These are phyloP conservation scores for Papiliotrema terrestris DNA, from an alignment of 1,284 basidiomycete species.

Conservation along the genomic window DNA sequence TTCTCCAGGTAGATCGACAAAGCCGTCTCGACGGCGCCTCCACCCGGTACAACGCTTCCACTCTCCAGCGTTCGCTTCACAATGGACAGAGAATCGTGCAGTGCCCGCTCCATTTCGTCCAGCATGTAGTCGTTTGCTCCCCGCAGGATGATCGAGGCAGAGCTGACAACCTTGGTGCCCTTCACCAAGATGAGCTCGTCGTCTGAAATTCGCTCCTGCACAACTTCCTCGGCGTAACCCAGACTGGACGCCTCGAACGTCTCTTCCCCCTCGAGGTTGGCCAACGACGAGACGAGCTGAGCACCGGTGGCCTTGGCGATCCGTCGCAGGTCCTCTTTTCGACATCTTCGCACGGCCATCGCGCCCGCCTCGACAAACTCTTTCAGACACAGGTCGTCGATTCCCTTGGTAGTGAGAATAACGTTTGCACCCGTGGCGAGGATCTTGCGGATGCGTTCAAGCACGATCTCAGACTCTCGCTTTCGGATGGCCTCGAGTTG, in stretches of 20 bases:
- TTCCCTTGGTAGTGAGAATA: constrained; percentile 96
- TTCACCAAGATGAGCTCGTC: constrained; percentile 97
- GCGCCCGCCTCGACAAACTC: constrained; percentile 99
- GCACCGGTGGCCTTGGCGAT: constrained; percentile 98
- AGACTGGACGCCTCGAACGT: constrained; percentile 90
- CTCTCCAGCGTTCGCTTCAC: constrained; percentile 98
- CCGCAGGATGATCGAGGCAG: constrained; percentile 86
- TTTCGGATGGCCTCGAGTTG: constrained; percentile 96
- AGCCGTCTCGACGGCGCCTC: constrained; percentile 95
- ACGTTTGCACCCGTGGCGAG: constrained; percentile 95
- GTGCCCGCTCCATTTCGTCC: constrained; percentile 97
- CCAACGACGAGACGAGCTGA: constrained; percentile 85
- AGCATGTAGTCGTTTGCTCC: constrained; percentile 99
- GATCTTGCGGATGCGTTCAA: constrained; percentile 95
- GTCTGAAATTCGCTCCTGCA: constrained; percentile 96
- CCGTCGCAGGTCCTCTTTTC: constrained; percentile 94
- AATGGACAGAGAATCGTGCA: constrained; percentile 92
- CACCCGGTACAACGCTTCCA: constrained; percentile 92
- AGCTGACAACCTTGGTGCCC: constrained; percentile 94
- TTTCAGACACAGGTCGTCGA: constrained; percentile 96
- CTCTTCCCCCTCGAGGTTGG: constrained; percentile 97
- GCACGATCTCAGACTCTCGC: constrained; percentile 91
- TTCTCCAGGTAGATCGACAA: constrained; percentile 98
- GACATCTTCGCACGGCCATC: constrained; percentile 96
- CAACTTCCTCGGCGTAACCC: constrained; percentile 90